These are phyloP conservation scores for Pichia occidentalis DNA, from an alignment of 805 yeast species.

Conservation along the genomic window DNA sequence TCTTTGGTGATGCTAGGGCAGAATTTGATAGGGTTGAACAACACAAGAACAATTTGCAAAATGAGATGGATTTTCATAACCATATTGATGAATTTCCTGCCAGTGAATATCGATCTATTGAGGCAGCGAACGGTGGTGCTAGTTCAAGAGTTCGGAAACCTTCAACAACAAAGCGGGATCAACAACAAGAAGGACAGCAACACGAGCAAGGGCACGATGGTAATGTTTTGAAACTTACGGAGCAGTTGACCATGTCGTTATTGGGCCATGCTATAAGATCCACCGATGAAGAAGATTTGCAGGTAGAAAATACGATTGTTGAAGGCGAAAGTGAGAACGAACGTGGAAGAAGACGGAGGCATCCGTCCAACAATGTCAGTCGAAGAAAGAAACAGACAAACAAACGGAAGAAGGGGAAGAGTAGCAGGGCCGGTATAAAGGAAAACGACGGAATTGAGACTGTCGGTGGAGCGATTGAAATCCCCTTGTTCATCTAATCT, in stretches of 20 bases:
- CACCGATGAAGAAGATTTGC: slow-evolving; percentile 1
- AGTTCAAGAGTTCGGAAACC: background rate
- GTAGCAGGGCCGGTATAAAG: slow-evolving; percentile 10
- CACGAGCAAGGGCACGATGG: background rate
- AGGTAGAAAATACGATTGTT: slow-evolving; percentile 9
- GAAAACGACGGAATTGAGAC: slow-evolving; percentile 26
- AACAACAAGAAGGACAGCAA: background rate
- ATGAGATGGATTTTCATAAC: too few relatives aligned
- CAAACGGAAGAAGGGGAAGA: slow-evolving; percentile 8
- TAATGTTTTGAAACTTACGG: slow-evolving; percentile 18
- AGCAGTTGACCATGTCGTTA: slow-evolving; percentile 24
- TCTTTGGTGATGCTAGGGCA: slow-evolving; percentile 18
- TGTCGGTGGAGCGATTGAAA: slow-evolving; percentile 40
- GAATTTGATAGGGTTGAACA: slow-evolving; percentile 8
- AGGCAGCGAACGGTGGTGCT: background rate
- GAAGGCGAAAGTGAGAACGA: slow-evolving; percentile 1
- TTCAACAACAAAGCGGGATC: too few relatives aligned
- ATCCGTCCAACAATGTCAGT: slow-evolving; percentile 7
- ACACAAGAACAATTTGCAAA: background rate
- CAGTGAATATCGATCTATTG: background rate
- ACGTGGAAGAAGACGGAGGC: slow-evolving; percentile 1
- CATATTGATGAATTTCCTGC: background rate
- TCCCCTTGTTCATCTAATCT: slow-evolving; percentile 35
- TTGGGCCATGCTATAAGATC: slow-evolving; percentile 15
- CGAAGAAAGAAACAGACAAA: slow-evolving; percentile 8